Percentiles rank a stretch among this genome's conserved stretches.
These are phyloP conservation scores for Eucalyptus cladocalyx DNA, from an alignment of 345 rosid species.

Conservation along the genomic window DNA sequence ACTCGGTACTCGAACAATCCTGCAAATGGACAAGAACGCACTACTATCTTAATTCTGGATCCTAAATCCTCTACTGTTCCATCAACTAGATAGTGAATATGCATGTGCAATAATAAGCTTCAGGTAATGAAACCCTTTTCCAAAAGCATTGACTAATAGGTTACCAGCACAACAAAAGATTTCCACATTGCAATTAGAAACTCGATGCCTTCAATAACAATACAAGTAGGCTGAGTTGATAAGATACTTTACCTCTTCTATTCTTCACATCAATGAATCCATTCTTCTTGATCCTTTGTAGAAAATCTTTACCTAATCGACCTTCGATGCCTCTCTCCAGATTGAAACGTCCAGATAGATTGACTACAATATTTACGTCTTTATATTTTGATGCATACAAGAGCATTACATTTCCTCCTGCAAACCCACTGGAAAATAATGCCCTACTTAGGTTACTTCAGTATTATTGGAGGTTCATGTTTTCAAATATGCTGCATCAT, in stretches of 20 bases:
- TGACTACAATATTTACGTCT: slow-evolving; percentile 39
- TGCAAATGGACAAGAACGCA: slow-evolving; percentile 2
- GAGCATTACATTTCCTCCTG: slow-evolving; percentile 88
- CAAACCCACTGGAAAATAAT: background rate
- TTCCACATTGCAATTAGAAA: background rate
- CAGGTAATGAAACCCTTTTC: background rate
- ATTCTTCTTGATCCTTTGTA: slow-evolving; percentile 42
- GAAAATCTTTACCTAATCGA: slow-evolving; percentile 57
- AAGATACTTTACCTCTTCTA: slow-evolving; percentile 31
- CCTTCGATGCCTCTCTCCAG: slow-evolving; percentile 63
- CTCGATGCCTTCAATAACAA: background rate
- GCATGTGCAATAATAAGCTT: background rate
- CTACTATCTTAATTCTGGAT: background rate
- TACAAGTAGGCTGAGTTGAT: background rate
- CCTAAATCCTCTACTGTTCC: background rate
- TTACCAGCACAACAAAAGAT: background rate
- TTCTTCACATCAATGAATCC: slow-evolving; percentile 64
- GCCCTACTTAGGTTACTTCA: background rate
- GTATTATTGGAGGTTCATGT: background rate
- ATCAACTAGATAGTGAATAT: background rate
- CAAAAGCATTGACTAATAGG: background rate
- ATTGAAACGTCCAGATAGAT: slow-evolving; percentile 68
- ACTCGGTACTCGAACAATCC: slow-evolving; percentile 59
- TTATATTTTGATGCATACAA: slow-evolving; percentile 74
- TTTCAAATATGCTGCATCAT: background rate